A percentile compares a stretch with the other conserved stretches of the same genome.
Evolutionary conservation across 2,329 filamentous ascomycete species (phyloP).

Genomic region (Botryotinia narcissicola): DNA sequence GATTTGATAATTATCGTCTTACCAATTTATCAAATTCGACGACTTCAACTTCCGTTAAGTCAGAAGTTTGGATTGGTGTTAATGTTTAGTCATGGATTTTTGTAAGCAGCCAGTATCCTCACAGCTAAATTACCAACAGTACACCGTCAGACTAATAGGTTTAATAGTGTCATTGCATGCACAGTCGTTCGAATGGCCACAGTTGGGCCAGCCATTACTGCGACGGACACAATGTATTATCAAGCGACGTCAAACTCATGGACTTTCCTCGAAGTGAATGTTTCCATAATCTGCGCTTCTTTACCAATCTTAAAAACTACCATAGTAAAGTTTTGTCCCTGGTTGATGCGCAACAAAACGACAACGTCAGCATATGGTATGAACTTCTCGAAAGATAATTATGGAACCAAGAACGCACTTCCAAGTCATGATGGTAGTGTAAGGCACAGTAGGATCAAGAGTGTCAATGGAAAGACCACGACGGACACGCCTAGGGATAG

Average conservation of each 20-base stretch:
- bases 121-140: neutral
- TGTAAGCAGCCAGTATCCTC: neutral
- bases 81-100: neutral
- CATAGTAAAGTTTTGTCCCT: slow-evolving; percentile 4
- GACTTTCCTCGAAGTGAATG: slow-evolving; percentile 37
- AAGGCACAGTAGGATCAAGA: neutral
- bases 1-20: slow-evolving; percentile 63
- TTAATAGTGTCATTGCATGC: neutral
- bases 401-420: neutral
- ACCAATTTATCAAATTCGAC: slow-evolving; percentile 45
- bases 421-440: neutral
- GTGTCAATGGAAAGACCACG: neutral
- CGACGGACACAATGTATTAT: slow-evolving; percentile 43
- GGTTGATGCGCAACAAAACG: slow-evolving; percentile 9
- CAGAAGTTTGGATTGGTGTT: neutral
- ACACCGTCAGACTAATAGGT: neutral
- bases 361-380: neutral
- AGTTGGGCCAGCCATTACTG: neutral
- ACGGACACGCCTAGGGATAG: neutral
- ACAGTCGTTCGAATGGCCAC: neutral
- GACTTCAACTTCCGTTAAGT: slow-evolving; percentile 35
- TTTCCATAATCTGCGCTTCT: slow-evolving; percentile 45
- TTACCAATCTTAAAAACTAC: slow-evolving; percentile 25
- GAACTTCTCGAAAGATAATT: neutral
- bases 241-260: slow-evolving; percentile 38